Evolutionary conservation across 352 stramenopile species (phyloP).

Genomic region (Thalassiosira hispida): DNA sequence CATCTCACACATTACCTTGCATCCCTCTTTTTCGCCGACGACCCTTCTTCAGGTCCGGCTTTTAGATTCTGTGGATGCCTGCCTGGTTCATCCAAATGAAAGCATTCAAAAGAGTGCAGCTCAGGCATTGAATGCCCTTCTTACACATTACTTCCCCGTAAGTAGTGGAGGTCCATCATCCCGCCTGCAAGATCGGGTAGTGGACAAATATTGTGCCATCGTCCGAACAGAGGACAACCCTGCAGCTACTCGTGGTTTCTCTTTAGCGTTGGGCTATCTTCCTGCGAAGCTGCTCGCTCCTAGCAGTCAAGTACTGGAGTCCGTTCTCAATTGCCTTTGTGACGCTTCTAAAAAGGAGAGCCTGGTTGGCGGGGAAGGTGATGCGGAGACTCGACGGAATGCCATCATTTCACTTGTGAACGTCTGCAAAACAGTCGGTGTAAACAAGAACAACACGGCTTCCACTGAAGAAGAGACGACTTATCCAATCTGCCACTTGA

Average conservation of each 20-base stretch:
- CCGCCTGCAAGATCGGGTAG: conserved; percentile 77
- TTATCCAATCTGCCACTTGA: conserved; percentile 55
- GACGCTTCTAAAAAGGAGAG: conserved; percentile 61
- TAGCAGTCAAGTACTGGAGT: conserved; percentile 64
- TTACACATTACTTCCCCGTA: conserved; percentile 88
- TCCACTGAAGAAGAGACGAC: conserved; percentile 5
- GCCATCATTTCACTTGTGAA: conserved; percentile 91
- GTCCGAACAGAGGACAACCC: conserved; percentile 87
- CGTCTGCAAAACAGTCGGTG: conserved; percentile 81
- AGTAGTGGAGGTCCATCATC: conserved; percentile 68
- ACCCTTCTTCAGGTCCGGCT: conserved; percentile 76
- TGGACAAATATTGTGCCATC: conserved; percentile 84
- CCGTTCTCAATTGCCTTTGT: conserved; percentile 72
- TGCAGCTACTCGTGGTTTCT: conserved; percentile 89
- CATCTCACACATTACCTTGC: conserved; percentile 1
- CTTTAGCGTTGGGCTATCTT: conserved; percentile 86
- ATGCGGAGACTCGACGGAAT: conserved; percentile 94
- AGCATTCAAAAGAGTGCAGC: conserved; percentile 90
- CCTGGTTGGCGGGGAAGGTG: conserved; percentile 74
- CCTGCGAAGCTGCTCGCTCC: conserved; percentile 84
- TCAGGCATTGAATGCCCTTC: conserved; percentile 88
- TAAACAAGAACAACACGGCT: neutral
- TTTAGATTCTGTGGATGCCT: conserved; percentile 90
- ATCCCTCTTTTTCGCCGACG: too few relatives aligned
- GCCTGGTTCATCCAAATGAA: conserved; percentile 93